Percentiles rank a stretch among this genome's conserved stretches.
phyloP scores from a whole-genome alignment of 2,329 filamentous ascomycete genomes.

The Clarireedia sp. region DNA sequence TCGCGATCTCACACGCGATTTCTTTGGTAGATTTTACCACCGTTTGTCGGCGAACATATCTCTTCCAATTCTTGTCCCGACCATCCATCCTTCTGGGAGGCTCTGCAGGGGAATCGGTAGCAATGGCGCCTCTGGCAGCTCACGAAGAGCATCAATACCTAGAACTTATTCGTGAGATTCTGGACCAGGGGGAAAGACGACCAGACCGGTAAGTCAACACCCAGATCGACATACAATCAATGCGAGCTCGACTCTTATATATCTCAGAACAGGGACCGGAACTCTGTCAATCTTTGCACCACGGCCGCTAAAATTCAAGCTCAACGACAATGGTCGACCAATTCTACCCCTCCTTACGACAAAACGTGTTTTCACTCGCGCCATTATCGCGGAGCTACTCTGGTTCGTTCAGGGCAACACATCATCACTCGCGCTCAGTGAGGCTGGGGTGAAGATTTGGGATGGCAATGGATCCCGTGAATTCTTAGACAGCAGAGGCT shows the following conservation, averaged over 20 bases:
- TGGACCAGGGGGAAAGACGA: conserved; percentile 75
- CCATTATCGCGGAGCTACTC: conserved; percentile 84
- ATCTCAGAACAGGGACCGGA: conserved; percentile 74
- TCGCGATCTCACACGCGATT: too few relatives aligned
- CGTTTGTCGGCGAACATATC: too few relatives aligned
- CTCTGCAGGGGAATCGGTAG: too few relatives aligned
- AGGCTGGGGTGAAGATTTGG: conserved; percentile 90
- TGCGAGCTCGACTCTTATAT: background rate
- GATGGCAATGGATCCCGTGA: conserved; percentile 90
- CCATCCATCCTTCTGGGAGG: too few relatives aligned
- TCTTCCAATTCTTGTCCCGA: too few relatives aligned
- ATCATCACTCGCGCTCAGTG: conserved; percentile 66
- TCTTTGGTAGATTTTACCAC: too few relatives aligned
- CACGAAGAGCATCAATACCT: conserved; percentile 96
- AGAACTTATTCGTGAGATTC: conserved; percentile 76
- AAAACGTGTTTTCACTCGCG: conserved; percentile 89
- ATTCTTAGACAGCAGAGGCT: conserved; percentile 79
- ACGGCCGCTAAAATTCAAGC: conserved; percentile 74
- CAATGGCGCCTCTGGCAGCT: background rate
- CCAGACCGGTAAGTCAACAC: conserved; percentile 62
- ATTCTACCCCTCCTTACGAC: conserved; percentile 92
- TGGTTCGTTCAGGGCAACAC: conserved; percentile 91
- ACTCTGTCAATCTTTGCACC: conserved; percentile 87
- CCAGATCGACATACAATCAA: conserved; percentile 16
- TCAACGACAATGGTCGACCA: conserved; percentile 54